Evolutionary conservation across 2,329 filamentous ascomycete genomes (phyloP), one percentile per base, ranked within the genome.

Genomic region (Claviceps sp.): DNA sequence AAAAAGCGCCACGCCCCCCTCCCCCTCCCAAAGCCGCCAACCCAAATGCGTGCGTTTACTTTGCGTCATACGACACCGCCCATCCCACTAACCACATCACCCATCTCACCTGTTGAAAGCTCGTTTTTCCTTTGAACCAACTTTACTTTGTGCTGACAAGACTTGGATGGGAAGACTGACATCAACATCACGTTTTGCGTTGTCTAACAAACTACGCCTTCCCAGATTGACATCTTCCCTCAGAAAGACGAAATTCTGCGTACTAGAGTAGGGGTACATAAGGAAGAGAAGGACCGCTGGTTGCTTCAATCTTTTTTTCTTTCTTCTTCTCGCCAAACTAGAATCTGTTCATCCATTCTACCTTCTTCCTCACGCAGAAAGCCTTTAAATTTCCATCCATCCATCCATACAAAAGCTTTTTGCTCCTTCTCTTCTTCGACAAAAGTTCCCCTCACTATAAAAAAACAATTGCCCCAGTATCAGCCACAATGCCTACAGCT

Each of bases 401-500:
- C 24, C 24, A 26, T 26, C 5, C 24, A 22, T 22, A 22, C 22
- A 22, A 1, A 7, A 26, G 4, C 24, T 26, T 26, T 26, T 26
- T 26, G 24, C 24, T 26, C 24, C 30, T 45, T 45, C 14, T 45
- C 26, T 26, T 4, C 9, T 30, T 30, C 41, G 4, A 13, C 47
- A 40, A 6, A 48, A 26, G 5, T 5, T 6, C 6, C 24, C 24
- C 24, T 26, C 24, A 37, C 14, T 11, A 4, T 3, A 6, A 38
- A 37, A 37, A 14, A 37, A 18, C 7, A 20, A 26, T 26, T 26
- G 24, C 5, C 24, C 24, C 24, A 37, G 26, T 2, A 38, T 20
- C 26, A 37, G 5, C 20, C 47, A 47, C n/a, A 22, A 53, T 53
- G 51, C 51, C 51, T 2, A 20, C 48, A n/a, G 51, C 42, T 16